Evolutionary conservation across 2,329 filamentous ascomycete genomes (phyloP).

Genomic region (Fusarium acutatum): DNA sequence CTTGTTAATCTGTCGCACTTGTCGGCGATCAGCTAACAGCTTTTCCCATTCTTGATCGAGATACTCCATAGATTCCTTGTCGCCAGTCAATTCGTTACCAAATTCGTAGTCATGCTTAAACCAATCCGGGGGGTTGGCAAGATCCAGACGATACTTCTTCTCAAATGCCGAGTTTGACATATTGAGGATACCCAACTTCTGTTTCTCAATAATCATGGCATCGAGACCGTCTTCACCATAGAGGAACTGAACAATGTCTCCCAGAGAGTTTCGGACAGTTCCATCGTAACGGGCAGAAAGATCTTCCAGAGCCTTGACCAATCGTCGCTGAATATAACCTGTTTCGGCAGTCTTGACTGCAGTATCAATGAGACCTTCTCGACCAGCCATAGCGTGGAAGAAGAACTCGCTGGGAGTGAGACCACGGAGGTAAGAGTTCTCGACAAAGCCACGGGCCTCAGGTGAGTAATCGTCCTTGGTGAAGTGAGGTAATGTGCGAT

Average conservation of each 20-base stretch:
- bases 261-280: slow-evolving; percentile 94
- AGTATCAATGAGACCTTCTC: slow-evolving; percentile 99
- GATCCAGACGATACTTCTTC: slow-evolving; percentile 83
- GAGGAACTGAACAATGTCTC: slow-evolving; percentile 95
- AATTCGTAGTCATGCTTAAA: slow-evolving; percentile 73
- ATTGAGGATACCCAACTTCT: slow-evolving; percentile 86
- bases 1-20: slow-evolving; percentile 74
- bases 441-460: slow-evolving; percentile 95
- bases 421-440: slow-evolving; percentile 97
- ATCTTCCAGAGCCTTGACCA: slow-evolving; percentile 98
- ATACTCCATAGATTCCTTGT: slow-evolving; percentile 85
- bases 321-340: slow-evolving; percentile 97
- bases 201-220: slow-evolving; percentile 91
- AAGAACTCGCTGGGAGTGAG: slow-evolving; percentile 97
- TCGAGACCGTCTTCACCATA: slow-evolving; percentile 98
- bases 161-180: slow-evolving; percentile 82
- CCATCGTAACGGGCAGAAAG: slow-evolving; percentile 98
- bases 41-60: slow-evolving; percentile 90
- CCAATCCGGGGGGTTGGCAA: slow-evolving; percentile 66
- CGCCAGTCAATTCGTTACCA: slow-evolving; percentile 84
- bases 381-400: slow-evolving; percentile 99
- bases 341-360: slow-evolving; percentile 99
- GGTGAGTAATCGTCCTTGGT: slow-evolving; percentile 99
- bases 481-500: slow-evolving; percentile 95
- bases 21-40: slow-evolving; percentile 76